Evolutionary conservation across 306 rosid genomes (phyloP).

Genomic region (Elaeagnus macrophylla): DNA sequence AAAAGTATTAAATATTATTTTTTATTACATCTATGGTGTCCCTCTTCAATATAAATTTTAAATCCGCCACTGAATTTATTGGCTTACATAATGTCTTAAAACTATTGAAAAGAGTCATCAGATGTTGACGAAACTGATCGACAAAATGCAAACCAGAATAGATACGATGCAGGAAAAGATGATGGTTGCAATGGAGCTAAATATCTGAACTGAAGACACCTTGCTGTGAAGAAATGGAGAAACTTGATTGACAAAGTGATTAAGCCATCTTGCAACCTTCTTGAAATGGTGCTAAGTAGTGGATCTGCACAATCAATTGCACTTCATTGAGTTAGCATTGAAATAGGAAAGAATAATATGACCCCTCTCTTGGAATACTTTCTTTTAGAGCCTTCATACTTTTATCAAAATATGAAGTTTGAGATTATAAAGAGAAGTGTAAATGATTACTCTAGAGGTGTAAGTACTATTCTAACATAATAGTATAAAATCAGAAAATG

Average conservation of each 20-base stretch:
- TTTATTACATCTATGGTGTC: too few species aligned
- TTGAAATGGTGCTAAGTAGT: conserved; percentile 1
- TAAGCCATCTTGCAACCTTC: conserved; percentile 13
- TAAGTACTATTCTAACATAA: too few species aligned
- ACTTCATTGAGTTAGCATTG: background rate
- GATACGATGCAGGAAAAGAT: conserved; percentile 6
- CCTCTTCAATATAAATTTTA: too few species aligned
- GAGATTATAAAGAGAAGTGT: too few species aligned
- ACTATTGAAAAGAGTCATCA: background rate
- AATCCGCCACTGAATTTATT: too few species aligned
- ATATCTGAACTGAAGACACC: conserved; percentile 23
- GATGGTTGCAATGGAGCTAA: background rate
- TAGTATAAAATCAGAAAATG: background rate
- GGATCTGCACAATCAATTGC: conserved; percentile 16
- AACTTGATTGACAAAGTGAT: conserved; percentile 15
- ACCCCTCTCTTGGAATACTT: too few species aligned
- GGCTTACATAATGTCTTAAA: too few species aligned
- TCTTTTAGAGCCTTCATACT: background rate
- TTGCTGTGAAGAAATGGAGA: conserved; percentile 27
- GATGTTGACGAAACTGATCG: conserved; percentile 21
- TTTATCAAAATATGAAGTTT: too few species aligned
- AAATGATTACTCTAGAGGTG: background rate
- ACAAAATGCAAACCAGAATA: conserved; percentile 27
- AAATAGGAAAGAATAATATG: background rate
- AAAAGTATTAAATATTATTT: too few species aligned